A percentile compares a stretch with the other conserved stretches of the same genome.
These are phyloP conservation scores for Pyrenochaeta sp. DNA, from an alignment of 2,329 filamentous ascomycete genomes.

Conservation along the genomic window DNA sequence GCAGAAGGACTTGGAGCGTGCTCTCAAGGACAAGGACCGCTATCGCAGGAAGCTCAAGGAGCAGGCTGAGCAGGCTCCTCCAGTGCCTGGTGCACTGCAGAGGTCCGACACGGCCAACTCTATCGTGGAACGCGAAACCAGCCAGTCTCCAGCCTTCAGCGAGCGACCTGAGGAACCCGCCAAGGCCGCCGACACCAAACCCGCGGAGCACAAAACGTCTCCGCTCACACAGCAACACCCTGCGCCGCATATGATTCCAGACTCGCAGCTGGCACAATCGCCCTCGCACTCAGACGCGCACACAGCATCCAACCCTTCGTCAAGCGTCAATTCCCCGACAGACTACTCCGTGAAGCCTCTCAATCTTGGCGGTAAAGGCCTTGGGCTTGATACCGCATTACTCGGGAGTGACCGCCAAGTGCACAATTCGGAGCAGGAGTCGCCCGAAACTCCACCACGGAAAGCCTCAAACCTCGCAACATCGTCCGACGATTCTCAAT, in stretches of 20 bases:
- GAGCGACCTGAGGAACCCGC: constrained; percentile 39
- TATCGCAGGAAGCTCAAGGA: constrained; percentile 93
- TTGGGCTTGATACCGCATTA: constrained; percentile 32
- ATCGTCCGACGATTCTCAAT: constrained; percentile 16
- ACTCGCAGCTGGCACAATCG: constrained; percentile 41
- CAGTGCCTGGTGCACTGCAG: constrained; percentile 40
- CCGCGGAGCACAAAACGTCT: constrained; percentile 30
- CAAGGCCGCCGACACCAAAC: constrained; percentile 24
- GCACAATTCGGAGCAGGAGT: constrained; percentile 15
- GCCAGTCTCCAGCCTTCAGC: constrained; percentile 46
- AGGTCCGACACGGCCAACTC: constrained; percentile 46
- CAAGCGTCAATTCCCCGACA: constrained; percentile 40
- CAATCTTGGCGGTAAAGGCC: constrained; percentile 25
- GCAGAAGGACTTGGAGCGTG: constrained; percentile 91
- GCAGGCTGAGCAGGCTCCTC: constrained; percentile 58
- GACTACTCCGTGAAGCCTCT: constrained; percentile 45
- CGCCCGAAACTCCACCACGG: constrained; percentile 20
- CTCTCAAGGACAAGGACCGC: constrained; percentile 91
- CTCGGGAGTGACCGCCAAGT: constrained; percentile 19
- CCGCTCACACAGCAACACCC: constrained; percentile 26
- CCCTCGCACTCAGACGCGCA: constrained; percentile 34
- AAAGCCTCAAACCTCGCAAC: constrained; percentile 13
- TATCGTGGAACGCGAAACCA: constrained; percentile 45
- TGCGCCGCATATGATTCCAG: constrained; percentile 32
- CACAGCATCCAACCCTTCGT: constrained; percentile 33